Evolutionary conservation across 1,139 yeast species (phyloP), one percentile per base, ranked within the genome.

Genomic region (Chernovozyma sophiae-reginae): DNA sequence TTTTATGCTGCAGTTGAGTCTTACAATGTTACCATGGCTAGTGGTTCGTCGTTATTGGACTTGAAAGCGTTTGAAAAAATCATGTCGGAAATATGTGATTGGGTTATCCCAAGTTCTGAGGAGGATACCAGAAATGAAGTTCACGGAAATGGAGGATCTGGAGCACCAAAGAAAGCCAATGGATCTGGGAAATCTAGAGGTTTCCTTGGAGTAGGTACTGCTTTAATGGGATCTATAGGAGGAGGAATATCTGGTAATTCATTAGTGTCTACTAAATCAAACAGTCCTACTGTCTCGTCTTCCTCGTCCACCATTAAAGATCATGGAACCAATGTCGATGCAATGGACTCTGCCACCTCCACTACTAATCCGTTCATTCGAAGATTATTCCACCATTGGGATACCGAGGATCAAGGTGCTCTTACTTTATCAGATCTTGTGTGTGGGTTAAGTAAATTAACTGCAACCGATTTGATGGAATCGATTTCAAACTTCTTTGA

Each of bases 21-120:
- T 1, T 69, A 70, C 38, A 83, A 80, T 43, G 74, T 81, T 12
- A 72, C 89, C 37, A 64, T 84, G 51, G 90, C 89, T 12, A 69
- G 80, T 25, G 86, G 85, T 0, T 77, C 86, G n/a, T 72, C 79
- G 34, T 48, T 62, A 2, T 86, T 92, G 92, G 82, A 81, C 46
- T 81, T 76, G 49, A 78, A 74, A 19, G 78, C 86, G 1, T 92
- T 87, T 54, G 71, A 71, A 37, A 68, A 74, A 35, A 89, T 92
- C 55, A 72, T 92, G 81, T 68, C 82, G 4, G 90, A 87, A 34
- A 70, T 89, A 12, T 83, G 89, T 41, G 92, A 84, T 51, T 92
- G 96, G 94, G 77, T 77, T 3, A 60, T 63, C 25, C 55, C 68
- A 2, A 19, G 19, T 19, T 16, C 13, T 18, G 13, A 28, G 19